A percentile compares a stretch with the other conserved stretches of the same genome.
Conservation (phyloP, 2,329 filamentous ascomycete species). For the Cryphonectria nitschkei region DNA sequence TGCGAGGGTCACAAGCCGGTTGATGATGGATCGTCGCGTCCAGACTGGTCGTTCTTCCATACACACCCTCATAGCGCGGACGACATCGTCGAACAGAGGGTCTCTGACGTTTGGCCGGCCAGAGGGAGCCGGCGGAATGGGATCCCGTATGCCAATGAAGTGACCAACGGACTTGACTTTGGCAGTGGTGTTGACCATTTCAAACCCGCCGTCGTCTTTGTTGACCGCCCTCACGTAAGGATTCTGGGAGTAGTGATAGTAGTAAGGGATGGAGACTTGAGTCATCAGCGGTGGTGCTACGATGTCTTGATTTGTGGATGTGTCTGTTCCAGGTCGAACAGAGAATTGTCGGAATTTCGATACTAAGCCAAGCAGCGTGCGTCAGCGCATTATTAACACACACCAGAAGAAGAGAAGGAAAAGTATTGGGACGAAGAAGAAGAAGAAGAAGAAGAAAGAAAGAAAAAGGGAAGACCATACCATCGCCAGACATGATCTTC, state of each 20-base stretch:
- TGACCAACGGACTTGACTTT: slow-evolving; percentile 61
- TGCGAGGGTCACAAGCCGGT: slow-evolving; percentile 56
- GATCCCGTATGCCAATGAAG: slow-evolving; percentile 63
- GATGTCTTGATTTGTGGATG: slow-evolving; percentile 66
- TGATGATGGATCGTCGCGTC: slow-evolving; percentile 81
- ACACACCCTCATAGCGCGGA: slow-evolving; percentile 65
- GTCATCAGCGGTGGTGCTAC: slow-evolving; percentile 81
- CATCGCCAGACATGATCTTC: slow-evolving; percentile 71
- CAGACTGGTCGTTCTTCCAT: slow-evolving; percentile 80
- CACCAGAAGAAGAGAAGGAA: neutral
- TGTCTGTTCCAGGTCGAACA: slow-evolving; percentile 65
- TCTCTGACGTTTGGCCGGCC: slow-evolving; percentile 63
- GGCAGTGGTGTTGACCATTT: slow-evolving; percentile 60
- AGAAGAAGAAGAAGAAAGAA: neutral
- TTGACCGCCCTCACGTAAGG: slow-evolving; percentile 69
- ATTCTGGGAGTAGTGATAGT: slow-evolving; percentile 85
- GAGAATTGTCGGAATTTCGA: slow-evolving; percentile 63
- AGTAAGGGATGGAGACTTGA: slow-evolving; percentile 74
- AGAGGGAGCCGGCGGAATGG: slow-evolving; percentile 64
- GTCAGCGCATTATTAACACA: neutral
- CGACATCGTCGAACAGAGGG: slow-evolving; percentile 63
- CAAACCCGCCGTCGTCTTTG: slow-evolving; percentile 55
- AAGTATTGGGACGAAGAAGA: neutral
- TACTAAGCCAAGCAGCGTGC: slow-evolving; percentile 41
- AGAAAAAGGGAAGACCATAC: slow-evolving; percentile 46